Base-by-base conservation (phyloP, 208 protist genomes). In the Willaertia magna region DNA sequence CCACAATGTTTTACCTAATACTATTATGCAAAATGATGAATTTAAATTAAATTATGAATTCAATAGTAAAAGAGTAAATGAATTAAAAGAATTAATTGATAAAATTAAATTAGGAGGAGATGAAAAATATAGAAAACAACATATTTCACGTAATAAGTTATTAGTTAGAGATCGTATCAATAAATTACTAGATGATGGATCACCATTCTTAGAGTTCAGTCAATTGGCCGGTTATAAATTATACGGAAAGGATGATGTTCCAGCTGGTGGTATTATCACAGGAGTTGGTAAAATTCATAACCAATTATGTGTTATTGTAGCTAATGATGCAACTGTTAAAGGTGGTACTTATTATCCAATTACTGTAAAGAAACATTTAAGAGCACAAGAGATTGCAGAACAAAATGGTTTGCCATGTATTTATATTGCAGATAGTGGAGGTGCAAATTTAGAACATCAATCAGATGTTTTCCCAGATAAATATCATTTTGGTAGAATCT, bases 321-420 rank as follows among this genome's bases (percentile, higher is more conserved):
- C 95, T 7, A 98, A 98, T 87, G 97, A 98, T 90, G 94, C 96
- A 4, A 98, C 97, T 16, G 97, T 99, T 4, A 98, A 98, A 87
- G 97, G 97, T 59, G 97, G 97, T 59, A 97, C 96, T 30, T 98
- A 98, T 90, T 98, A 96, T 89, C 97, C 97, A 74, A 98, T 99
- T 83, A 98, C 95, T 4, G 96, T 99, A 0, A 98, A 98, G 90
- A 98, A 98, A 90, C 97, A 98, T 88, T 88, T 98, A 47, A 92
- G 95, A 78, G 96, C 96, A 26, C 95, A 97, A 88, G 97, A 97
- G 85, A 98, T 98, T 87, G 96, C 96, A 12, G 76, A 89, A 87
- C 89, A 98, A 90, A 98, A 98, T 88, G 88, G 92, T 51, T 87
- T 99, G 74, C 97, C 97, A n/a, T 98, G 96, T 88, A 91, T 98